phyloP scores from a whole-genome alignment of 2,329 filamentous ascomycete genomes.

The Dactylonectria estremocensis region DNA sequence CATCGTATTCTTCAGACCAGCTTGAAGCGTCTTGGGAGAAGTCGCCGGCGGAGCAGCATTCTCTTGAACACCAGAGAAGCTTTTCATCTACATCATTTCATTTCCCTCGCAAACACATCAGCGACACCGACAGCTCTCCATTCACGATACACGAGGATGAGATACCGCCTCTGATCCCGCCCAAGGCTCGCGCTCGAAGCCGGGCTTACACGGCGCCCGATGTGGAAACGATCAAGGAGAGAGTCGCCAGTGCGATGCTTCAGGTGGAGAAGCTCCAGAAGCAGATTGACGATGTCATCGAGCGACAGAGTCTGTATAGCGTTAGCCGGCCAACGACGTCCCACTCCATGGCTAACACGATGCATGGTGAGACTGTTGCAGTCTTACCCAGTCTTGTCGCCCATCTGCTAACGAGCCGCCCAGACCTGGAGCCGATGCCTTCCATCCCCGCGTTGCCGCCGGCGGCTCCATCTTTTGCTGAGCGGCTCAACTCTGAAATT shows the following conservation, averaged over 20 bases:
- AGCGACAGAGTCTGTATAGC: constrained; percentile 72
- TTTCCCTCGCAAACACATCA: constrained; percentile 63
- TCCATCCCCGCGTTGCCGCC: constrained; percentile 71
- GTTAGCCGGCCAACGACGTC: constrained; percentile 68
- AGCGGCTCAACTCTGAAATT: constrained; percentile 66
- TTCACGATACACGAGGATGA: constrained; percentile 46
- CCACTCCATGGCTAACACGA: constrained; percentile 55
- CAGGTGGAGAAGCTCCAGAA: constrained; percentile 72
- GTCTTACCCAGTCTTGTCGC: constrained; percentile 23
- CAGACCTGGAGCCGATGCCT: constrained; percentile 67
- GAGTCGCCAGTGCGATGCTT: constrained; percentile 70
- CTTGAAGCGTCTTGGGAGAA: constrained; percentile 16
- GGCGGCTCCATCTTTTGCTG: constrained; percentile 70
- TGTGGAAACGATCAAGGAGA: constrained; percentile 67
- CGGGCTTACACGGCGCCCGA: constrained; percentile 63
- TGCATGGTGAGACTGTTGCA: constrained; percentile 51
- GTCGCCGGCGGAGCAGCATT: constrained; percentile 45
- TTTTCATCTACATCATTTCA: constrained; percentile 71
- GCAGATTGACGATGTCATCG: constrained; percentile 72
- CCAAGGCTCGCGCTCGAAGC: constrained; percentile 57
- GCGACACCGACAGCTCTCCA: constrained; percentile 45
- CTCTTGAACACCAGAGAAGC: constrained; percentile 58
- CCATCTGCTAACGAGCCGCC: constrained; percentile 33
- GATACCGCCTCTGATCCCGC: constrained; percentile 57
- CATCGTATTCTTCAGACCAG: constrained; percentile 10